These are phyloP conservation scores for Onygena corvina DNA, from an alignment of 2,329 filamentous ascomycete genomes.

Conservation along the genomic window DNA sequence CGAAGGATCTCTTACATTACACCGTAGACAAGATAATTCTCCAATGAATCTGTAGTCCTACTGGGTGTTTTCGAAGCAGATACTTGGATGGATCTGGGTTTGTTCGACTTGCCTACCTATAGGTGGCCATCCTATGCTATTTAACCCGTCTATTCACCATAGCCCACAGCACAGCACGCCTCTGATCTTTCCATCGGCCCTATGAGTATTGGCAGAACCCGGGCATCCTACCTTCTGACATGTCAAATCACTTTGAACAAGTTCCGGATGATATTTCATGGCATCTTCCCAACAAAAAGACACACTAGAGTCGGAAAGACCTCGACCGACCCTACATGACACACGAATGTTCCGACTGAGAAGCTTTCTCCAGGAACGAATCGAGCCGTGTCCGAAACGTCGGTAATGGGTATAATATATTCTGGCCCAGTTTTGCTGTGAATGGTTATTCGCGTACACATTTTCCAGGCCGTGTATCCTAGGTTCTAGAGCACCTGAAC, in stretches of 20 bases:
- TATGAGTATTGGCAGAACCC: too few relatives aligned
- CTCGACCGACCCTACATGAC: slow-evolving; percentile 1
- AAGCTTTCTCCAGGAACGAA: slow-evolving; percentile 4
- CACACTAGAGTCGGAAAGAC: slow-evolving; percentile 6
- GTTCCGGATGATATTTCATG: not conserved
- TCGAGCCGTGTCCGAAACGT: slow-evolving; percentile 3
- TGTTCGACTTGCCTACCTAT: too few relatives aligned
- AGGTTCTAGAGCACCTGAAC: not conserved
- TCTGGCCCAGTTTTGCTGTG: slow-evolving; percentile 6
- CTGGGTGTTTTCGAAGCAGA: too few relatives aligned
- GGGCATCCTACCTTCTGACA: too few relatives aligned
- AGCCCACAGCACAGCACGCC: too few relatives aligned
- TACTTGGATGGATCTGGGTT: too few relatives aligned
- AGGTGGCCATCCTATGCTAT: too few relatives aligned
- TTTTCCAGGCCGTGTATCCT: slow-evolving; percentile 8
- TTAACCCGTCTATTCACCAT: too few relatives aligned
- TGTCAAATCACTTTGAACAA: not conserved
- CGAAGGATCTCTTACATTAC: too few relatives aligned
- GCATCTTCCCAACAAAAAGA: slow-evolving; percentile 2
- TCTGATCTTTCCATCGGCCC: too few relatives aligned
- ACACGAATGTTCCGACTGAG: slow-evolving; percentile 2
- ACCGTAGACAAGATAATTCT: too few relatives aligned
- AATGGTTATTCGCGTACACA: slow-evolving; percentile 4
- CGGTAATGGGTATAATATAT: slow-evolving; percentile 7
- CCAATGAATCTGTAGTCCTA: too few relatives aligned